These are phyloP conservation scores for Sporopachydermia lactativora DNA, from an alignment of 805 yeast genomes.

Conservation along the genomic window DNA sequence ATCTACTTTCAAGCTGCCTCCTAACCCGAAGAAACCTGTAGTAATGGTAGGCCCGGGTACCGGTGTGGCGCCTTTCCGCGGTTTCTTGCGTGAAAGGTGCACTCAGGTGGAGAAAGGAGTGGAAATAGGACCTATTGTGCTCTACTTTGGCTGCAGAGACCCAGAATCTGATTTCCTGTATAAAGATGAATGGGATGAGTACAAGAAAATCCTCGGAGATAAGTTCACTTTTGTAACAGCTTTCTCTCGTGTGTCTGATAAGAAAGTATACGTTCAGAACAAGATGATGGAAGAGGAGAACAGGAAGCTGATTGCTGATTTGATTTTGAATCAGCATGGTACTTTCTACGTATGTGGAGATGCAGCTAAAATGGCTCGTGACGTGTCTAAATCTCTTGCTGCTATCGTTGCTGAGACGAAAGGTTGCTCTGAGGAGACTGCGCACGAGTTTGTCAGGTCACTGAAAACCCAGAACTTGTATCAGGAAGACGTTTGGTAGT, in stretches of 20 bases:
- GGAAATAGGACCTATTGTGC: constrained; percentile 54
- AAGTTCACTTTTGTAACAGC: constrained; percentile 67
- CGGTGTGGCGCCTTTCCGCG: constrained; percentile 97
- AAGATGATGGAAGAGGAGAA: constrained; percentile 37
- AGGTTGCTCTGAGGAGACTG: constrained; percentile 49
- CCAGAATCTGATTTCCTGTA: constrained; percentile 72
- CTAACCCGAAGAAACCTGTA: constrained; percentile 69
- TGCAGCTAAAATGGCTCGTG: constrained; percentile 91
- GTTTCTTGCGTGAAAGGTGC: constrained; percentile 82
- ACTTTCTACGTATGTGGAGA: constrained; percentile 95
- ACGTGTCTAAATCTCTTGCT: constrained; percentile 60
- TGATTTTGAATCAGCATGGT: constrained; percentile 52
- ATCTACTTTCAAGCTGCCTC: constrained; percentile 87
- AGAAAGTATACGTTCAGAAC: constrained; percentile 76
- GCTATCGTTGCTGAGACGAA: constrained; percentile 50
- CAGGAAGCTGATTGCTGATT: constrained; percentile 34
- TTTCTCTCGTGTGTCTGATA: constrained; percentile 61
- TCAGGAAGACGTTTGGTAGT: constrained; percentile 96
- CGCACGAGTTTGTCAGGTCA: constrained; percentile 62
- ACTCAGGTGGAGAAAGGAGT: constrained; percentile 31
- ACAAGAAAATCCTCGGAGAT: constrained; percentile 41
- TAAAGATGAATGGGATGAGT: constrained; percentile 79
- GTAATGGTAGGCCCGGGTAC: constrained; percentile 97
- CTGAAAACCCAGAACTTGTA: constrained; percentile 75
- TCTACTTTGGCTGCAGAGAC: constrained; percentile 83